Evolutionary conservation across 1,139 yeast species (phyloP), one percentile per base, ranked within the genome.

Genomic region (Arxiozyma slooffiae): DNA sequence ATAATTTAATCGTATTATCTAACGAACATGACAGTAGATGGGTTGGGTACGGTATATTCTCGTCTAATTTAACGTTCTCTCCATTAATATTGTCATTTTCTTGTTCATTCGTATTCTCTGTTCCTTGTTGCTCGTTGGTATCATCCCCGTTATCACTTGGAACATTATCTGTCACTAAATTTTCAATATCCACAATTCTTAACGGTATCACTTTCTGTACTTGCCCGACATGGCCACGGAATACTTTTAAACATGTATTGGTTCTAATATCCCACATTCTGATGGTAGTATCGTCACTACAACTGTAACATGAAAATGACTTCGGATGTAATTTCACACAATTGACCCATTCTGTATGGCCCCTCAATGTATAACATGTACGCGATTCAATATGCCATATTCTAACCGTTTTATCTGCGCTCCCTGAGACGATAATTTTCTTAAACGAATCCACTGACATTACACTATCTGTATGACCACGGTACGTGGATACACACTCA

Each of bases 311-410:
- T 0, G 95, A 84, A 54, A 80, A 79, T 43, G 95, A 82, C 51
- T 78, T 78, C 1, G 87, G 77, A 66, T 90, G 96, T 48, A 90
- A 80, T 68, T 85, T 86, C 43, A 92, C 97, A 54, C 87, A 80
- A 58, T 87, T 88, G 26, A 92, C 96, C 82, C 95, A 83, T 58
- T 87, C 97, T 0, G 84, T 78, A 66, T 92, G 98, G 3, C 98
- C 98, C 40, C 97, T 75, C 53, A 92, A 73, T 0, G 97, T 88
- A 67, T 85, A 88, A 64, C 97, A 92, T 2, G 95, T 86, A 68
- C 96, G 76, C 18, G 89, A 81, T 64, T 86, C 95, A 50, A 92
- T 96, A 67, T 92, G 95, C 98, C 98, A 92, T 14, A 92, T 92
- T 64, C 89, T 87, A 50, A 92, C 85, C 0, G 95, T 89, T 57